Conservation (phyloP, 768 basidiomycete species). For the Boletus rex-veris region DNA sequence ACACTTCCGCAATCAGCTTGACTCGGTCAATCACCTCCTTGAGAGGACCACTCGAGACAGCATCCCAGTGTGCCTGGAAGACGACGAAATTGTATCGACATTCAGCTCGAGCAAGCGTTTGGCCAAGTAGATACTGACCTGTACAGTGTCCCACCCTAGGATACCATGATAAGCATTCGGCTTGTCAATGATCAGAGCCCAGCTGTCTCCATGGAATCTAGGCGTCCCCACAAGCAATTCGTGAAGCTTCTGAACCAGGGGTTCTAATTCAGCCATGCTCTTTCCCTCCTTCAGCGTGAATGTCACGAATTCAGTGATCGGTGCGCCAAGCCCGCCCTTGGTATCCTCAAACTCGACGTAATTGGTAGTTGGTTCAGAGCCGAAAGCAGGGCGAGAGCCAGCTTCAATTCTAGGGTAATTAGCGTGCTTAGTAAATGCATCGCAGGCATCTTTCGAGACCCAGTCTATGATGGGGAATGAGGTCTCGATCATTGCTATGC, state of each 20-base stretch:
- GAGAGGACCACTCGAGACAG: conserved; percentile 27
- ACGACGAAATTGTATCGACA: background rate
- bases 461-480: conserved; percentile 20
- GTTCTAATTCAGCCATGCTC: conserved; percentile 15
- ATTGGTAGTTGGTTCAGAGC: conserved; percentile 12
- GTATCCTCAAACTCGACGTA: conserved; percentile 24
- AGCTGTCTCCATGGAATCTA: conserved; percentile 30
- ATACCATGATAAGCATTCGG: conserved; percentile 26
- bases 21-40: conserved; percentile 28
- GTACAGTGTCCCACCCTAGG: conserved; percentile 37
- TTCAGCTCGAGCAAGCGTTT: background rate
- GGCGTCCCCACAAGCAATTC: conserved; percentile 16
- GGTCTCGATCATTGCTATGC: conserved; percentile 4
- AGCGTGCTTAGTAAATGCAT: conserved; percentile 9
- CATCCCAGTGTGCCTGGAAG: conserved; percentile 34
- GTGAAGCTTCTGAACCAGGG: conserved; percentile 24
- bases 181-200: conserved; percentile 21
- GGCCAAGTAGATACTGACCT: conserved; percentile 19
- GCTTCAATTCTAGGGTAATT: conserved; percentile 1
- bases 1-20: conserved; percentile 26
- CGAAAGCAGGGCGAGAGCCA: conserved; percentile 15
- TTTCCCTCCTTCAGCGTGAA: conserved; percentile 28
- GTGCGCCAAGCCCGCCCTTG: conserved; percentile 19
- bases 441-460: conserved; percentile 19
- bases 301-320: conserved; percentile 34